These are phyloP conservation scores for Chlorella sp. DNA, from an alignment of 139 green algal species.

Conservation along the genomic window DNA sequence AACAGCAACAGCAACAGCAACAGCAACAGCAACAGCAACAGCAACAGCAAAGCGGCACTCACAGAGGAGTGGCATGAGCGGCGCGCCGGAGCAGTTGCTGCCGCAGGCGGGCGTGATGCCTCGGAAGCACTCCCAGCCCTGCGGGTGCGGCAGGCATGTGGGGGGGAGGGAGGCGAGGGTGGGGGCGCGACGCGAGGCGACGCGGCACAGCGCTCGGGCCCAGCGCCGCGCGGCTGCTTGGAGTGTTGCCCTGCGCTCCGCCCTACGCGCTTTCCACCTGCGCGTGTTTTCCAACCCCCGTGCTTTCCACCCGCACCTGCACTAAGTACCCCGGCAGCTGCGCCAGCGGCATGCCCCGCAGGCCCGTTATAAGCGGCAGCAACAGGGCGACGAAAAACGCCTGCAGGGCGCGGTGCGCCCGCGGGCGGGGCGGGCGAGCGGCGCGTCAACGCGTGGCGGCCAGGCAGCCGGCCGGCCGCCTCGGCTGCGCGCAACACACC, in stretches of 20 bases:
- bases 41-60: too few species aligned
- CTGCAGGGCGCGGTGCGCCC: too few species aligned
- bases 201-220: background rate
- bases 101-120: slow-evolving; percentile 53
- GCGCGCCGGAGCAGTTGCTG: slow-evolving; percentile 57
- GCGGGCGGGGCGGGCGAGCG: too few species aligned
- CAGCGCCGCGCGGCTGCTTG: background rate
- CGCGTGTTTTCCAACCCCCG: too few species aligned
- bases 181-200: background rate
- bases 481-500: too few species aligned
- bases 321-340: slow-evolving; percentile 61
- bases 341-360: slow-evolving; percentile 48
- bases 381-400: slow-evolving; percentile 65
- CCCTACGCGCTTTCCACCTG: too few species aligned
- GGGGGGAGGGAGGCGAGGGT: too few species aligned
- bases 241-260: too few species aligned
- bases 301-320: slow-evolving; percentile 21
- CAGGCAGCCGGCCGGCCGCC: too few species aligned
- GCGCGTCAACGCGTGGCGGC: too few species aligned
- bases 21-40: too few species aligned
- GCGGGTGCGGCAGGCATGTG: background rate
- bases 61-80: slow-evolving; percentile 68
- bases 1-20: too few species aligned
- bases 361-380: slow-evolving; percentile 54
- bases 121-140: slow-evolving; percentile 45